Evolutionary conservation across 2,329 filamentous ascomycete genomes (phyloP).

Genomic region (Alternaria burnsii): DNA sequence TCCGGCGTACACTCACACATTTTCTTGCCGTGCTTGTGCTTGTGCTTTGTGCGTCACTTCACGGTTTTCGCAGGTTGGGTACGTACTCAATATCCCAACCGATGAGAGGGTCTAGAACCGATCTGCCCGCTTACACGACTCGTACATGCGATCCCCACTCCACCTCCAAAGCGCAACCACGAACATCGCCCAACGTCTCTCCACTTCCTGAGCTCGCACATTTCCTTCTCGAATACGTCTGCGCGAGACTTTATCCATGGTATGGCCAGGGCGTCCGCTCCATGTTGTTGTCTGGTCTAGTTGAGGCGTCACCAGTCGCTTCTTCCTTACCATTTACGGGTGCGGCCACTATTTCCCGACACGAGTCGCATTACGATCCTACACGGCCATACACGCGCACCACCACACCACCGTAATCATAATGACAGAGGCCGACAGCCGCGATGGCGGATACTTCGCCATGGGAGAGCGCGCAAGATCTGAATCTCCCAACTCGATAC

Average conservation of each 20-base stretch:
- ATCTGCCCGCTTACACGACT: slow-evolving; percentile 26
- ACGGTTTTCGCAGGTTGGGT: neutral
- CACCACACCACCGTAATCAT: slow-evolving; percentile 15
- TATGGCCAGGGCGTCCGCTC: neutral
- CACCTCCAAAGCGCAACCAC: slow-evolving; percentile 16
- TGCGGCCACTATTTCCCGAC: neutral
- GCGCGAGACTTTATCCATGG: slow-evolving; percentile 9
- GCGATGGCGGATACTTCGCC: slow-evolving; percentile 43
- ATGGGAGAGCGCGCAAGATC: slow-evolving; percentile 28
- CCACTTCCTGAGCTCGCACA: slow-evolving; percentile 8
- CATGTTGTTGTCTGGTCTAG: slow-evolving; percentile 10
- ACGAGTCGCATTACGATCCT: slow-evolving; percentile 1
- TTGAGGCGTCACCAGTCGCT: slow-evolving; percentile 6
- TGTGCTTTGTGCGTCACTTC: slow-evolving; percentile 4
- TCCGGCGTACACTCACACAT: slow-evolving; percentile 7
- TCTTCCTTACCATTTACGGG: slow-evolving; percentile 1
- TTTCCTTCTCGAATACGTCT: neutral
- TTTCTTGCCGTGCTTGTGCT: slow-evolving; percentile 9
- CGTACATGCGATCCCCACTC: slow-evolving; percentile 20
- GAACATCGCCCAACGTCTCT: slow-evolving; percentile 15
- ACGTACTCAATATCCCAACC: neutral
- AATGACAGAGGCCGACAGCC: slow-evolving; percentile 31
- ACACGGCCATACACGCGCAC: slow-evolving; percentile 5
- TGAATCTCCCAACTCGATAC: slow-evolving; percentile 42
- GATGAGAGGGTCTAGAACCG: slow-evolving; percentile 28